These are phyloP conservation scores for Globisporangium ultimum DNA, from an alignment of 352 stramenopile genomes.

Conservation along the genomic window DNA sequence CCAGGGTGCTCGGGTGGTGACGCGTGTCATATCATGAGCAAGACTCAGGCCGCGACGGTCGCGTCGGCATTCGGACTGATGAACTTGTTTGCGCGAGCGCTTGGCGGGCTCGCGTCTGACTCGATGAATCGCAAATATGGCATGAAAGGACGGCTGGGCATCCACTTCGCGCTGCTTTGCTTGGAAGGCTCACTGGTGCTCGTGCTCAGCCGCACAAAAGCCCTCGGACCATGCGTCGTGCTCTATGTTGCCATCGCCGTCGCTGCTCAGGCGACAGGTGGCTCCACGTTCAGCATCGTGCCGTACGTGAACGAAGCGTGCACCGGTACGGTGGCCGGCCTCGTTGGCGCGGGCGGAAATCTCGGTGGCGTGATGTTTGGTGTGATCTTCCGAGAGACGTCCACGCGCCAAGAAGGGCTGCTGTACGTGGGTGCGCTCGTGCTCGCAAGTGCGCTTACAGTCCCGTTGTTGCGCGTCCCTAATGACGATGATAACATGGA, in stretches of 20 bases:
- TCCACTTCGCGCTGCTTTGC: conserved; percentile 83
- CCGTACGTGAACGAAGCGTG: conserved; percentile 68
- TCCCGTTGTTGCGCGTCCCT: too few species aligned
- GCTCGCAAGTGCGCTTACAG: conserved; percentile 39
- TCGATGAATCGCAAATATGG: conserved; percentile 74
- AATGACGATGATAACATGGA: too few species aligned
- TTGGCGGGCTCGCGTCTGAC: conserved; percentile 88
- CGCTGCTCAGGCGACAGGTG: conserved; percentile 83
- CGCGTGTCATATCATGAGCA: conserved; percentile 43
- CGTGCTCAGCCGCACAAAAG: conserved; percentile 81
- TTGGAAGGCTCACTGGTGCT: conserved; percentile 83
- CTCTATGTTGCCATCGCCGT: conserved; percentile 91
- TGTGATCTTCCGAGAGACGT: conserved; percentile 52
- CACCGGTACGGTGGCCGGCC: conserved; percentile 58
- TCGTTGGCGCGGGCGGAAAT: conserved; percentile 68
- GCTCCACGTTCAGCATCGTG: conserved; percentile 67
- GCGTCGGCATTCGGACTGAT: conserved; percentile 94
- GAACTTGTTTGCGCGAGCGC: conserved; percentile 90
- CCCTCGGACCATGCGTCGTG: conserved; percentile 67
- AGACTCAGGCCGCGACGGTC: conserved; percentile 74
- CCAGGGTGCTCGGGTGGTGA: conserved; percentile 30
- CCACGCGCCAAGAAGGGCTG: conserved; percentile 31
- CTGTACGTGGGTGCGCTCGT: conserved; percentile 64
- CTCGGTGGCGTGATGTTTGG: conserved; percentile 63
- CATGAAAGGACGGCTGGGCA: conserved; percentile 86